Evolutionary conservation across 495 filamentous ascomycete species (phyloP), one percentile per base, ranked within the genome.

Genomic region (Xylaria sp.): DNA sequence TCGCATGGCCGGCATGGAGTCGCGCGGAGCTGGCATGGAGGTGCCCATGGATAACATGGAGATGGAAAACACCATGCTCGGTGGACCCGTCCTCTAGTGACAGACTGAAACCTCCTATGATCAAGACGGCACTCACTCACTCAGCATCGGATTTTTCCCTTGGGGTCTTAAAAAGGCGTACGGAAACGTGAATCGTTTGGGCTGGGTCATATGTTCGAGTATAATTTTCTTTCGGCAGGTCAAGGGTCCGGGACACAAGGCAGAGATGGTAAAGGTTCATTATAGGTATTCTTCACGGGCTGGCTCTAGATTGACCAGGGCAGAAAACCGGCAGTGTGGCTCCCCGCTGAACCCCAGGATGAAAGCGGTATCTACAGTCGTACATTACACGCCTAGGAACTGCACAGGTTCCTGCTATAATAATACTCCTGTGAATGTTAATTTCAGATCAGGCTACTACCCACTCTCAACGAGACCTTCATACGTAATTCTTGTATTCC

Each of bases 41-140:
- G 75, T 85, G 46, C 81, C 78, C 6, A 84, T 85, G 82, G 82
- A 84, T 72, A 82, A 83, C 24, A 83, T 84, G 75, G 83, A 83
- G 48, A 73, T 80, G 61, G 73, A 73, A 9, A 69, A 43, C 15
- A 50, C 77, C 26, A 79, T 79, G 77, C 33, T 79, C 7, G 73
- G 74, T 31, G 67, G 59, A 0, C 40, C 75, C n/a, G 73, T 79
- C 35, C 74, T 79, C 69, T 79, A 79, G 68, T n/a, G n/a, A n/a
- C n/a, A n/a, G n/a, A n/a, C n/a, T n/a, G n/a, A n/a, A n/a, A n/a
- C n/a, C 50, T 12, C 3, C 19, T 26, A 15, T 53, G 50, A 26
- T 12, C n/a, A 53, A 46, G 31, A 53, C 52, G 67, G 17, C 52
- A 61, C 52, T 55, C 52, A 50, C 52, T 29, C 3, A 8, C 3